phyloP scores from a whole-genome alignment of 331 rosid genomes.

The Malus hybrid region DNA sequence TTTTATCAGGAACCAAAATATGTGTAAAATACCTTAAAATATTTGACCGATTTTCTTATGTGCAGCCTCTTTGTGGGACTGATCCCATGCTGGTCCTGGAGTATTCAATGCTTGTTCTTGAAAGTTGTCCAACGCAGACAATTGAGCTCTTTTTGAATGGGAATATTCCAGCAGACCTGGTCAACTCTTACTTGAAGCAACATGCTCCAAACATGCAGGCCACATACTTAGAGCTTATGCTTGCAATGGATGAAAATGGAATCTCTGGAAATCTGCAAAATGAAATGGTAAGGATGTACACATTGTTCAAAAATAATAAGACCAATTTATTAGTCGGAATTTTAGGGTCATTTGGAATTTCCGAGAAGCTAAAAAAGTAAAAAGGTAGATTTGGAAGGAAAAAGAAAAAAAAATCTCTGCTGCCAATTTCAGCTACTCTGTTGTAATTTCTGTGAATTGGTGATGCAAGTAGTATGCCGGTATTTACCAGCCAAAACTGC shows the following conservation, averaged over 20 bases:
- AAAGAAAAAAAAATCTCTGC: not conserved
- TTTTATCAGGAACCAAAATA: not conserved
- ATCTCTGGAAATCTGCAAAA: slow-evolving; percentile 90
- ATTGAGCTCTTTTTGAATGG: slow-evolving; percentile 91
- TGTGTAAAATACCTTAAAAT: not conserved
- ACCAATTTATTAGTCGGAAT: not conserved
- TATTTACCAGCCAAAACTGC: not conserved
- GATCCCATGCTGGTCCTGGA: slow-evolving; percentile 95
- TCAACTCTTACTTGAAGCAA: slow-evolving; percentile 91
- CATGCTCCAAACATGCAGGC: slow-evolving; percentile 97
- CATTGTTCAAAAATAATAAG: not conserved
- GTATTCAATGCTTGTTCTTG: slow-evolving; percentile 92
- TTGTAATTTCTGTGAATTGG: not conserved
- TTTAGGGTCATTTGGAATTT: not conserved
- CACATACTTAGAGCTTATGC: slow-evolving; percentile 89
- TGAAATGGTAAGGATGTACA: slow-evolving; percentile 68
- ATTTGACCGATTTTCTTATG: slow-evolving; percentile 32
- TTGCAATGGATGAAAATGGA: slow-evolving; percentile 90
- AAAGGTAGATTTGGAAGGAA: not conserved
- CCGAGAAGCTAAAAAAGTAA: no score
- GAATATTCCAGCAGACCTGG: slow-evolving; percentile 94
- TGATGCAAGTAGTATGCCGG: not conserved
- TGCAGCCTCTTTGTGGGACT: slow-evolving; percentile 81
- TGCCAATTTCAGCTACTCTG: not conserved
- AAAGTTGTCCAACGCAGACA: slow-evolving; percentile 94